Percentiles rank a stretch among this genome's conserved stretches.
Conservation (phyloP, 106 monocot genomes). For the Dioscorea dumetorum region DNA sequence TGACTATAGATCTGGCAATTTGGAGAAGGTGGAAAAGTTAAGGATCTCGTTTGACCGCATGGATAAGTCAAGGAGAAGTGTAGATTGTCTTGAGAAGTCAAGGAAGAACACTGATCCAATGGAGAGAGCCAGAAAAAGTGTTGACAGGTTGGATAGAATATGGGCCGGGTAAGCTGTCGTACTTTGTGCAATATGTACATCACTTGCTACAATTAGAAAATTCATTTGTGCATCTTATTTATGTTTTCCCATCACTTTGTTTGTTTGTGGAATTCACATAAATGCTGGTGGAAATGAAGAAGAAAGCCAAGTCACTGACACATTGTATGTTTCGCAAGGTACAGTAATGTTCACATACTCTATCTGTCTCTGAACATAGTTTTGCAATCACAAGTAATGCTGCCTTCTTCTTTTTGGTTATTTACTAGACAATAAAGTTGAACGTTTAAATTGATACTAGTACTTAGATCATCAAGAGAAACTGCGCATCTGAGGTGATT, state of each 20-base stretch:
- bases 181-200: constrained; percentile 20
- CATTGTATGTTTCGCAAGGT: neutral
- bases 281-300: constrained; percentile 3
- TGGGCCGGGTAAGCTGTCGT: constrained; percentile 32
- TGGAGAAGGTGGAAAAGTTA: constrained; percentile 43
- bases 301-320: constrained; percentile 4
- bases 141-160: constrained; percentile 67
- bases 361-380: neutral
- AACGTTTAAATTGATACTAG: too few relatives aligned
- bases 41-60: constrained; percentile 38
- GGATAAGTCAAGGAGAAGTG: constrained; percentile 61
- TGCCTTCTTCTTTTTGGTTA: neutral
- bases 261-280: neutral
- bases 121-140: constrained; percentile 60
- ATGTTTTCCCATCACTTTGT: constrained; percentile 9
- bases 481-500: too few relatives aligned
- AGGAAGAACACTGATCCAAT: constrained; percentile 37
- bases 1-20: constrained; percentile 27
- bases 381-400: neutral
- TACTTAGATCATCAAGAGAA: too few relatives aligned
- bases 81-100: constrained; percentile 46
- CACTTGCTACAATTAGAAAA: constrained; percentile 12
- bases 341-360: neutral
- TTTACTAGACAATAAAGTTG: too few relatives aligned
- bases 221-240: constrained; percentile 21